Percentiles rank a stretch among this genome's conserved stretches.
Conservation (phyloP, 192 early-diverging fungal species). For the Entomortierella chlamydospora region DNA sequence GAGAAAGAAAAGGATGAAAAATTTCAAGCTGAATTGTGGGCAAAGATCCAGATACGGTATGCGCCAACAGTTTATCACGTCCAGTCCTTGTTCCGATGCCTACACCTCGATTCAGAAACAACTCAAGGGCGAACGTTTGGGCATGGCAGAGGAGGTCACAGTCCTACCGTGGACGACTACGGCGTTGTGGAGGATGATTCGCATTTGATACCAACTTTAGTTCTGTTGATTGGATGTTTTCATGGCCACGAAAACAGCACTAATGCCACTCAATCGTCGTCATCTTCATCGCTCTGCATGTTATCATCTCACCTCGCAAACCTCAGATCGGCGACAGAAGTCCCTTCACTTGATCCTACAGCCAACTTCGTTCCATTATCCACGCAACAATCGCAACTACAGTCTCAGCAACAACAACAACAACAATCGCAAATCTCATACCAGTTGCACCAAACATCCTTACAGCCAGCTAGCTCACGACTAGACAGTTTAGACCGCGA, state of each 20-base stretch:
- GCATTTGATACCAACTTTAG: neutral
- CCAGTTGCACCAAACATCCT: neutral
- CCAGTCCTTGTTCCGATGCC: slow-evolving; percentile 30
- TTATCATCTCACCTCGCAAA: neutral
- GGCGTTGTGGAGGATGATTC: neutral
- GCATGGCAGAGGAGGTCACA: neutral
- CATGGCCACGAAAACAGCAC: neutral
- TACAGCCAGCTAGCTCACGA: neutral
- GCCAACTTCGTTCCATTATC: neutral
- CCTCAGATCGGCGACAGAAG: neutral
- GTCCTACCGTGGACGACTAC: neutral
- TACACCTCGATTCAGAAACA: slow-evolving; percentile 15
- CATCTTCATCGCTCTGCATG: neutral
- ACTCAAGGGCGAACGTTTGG: slow-evolving; percentile 36
- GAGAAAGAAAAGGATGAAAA: neutral
- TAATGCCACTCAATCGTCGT: neutral
- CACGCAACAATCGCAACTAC: neutral
- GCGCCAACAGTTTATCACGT: slow-evolving; percentile 30
- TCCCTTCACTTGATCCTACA: neutral
- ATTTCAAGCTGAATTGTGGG: slow-evolving; percentile 27
- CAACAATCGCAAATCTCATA: neutral
- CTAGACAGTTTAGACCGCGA: neutral
- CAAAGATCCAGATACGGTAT: slow-evolving; percentile 42
- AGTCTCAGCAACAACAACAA: neutral
- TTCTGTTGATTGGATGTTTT: slow-evolving; percentile 8